Evolutionary conservation across 257 asterid genomes (phyloP), one percentile per base, ranked within the genome.

Genomic region (Solanum pinnatisectum): DNA sequence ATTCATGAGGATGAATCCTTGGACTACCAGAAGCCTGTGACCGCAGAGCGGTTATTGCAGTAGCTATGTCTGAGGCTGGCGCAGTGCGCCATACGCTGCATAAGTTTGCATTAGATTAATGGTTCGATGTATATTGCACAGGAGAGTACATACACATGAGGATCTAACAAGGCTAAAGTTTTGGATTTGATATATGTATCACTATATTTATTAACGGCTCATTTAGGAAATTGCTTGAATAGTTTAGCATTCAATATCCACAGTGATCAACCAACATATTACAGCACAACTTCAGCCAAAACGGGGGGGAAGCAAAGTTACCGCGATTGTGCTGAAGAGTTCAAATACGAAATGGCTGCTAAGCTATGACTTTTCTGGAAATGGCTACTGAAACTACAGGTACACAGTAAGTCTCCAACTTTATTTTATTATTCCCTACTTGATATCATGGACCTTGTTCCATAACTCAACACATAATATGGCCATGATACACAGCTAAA

Each of bases 51-150:
- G 60, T 30, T 32, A 87, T 93, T 3, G 93, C 90, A 9, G 93
- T 92, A 3, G 94, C 89, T 11, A 71, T 90, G 88, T 73, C 83
- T 13, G 89, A 79, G 89, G 88, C 88, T 15, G 84, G 87, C 52
- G 90, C 91, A 4, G 76, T 79, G 70, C 2, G 12, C 65, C 65
- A 0, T 6, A 56, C 8, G 65, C 65, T 56, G 65, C 67, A 22
- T 23, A 23, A 60, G 70, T 60, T 60, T 22, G 30, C 30, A 60
- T 92, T 3, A 86, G 77, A 30, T 70, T 30, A 30, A 30, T 15
- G 39, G 77, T 70, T 15, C 77, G 16, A 32, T 32, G 12, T 70
- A 10, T 23, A 9, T 9, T 22, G 30, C 30, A 60, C 6, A 60
- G 15, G 1, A 56, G 65, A 56, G 10, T 56, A 6, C 3, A 63